A percentile compares a stretch with the other conserved stretches of the same genome.
These are phyloP conservation scores for Colletotrichum cordylinicola DNA, from an alignment of 2,329 filamentous ascomycete genomes.

Conservation along the genomic window DNA sequence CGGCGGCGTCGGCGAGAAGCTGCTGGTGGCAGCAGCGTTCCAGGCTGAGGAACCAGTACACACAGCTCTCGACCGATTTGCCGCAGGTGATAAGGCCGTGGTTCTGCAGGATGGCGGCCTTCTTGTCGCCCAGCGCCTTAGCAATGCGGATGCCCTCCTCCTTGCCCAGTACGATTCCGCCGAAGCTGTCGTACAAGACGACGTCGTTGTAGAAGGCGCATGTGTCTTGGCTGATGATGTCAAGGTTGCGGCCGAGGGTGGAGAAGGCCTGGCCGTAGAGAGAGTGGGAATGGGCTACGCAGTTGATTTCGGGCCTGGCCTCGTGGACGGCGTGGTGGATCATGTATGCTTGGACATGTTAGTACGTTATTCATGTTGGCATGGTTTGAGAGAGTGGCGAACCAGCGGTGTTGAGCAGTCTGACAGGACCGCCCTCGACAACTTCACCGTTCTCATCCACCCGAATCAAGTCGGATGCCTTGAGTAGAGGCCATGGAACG, in stretches of 20 bases:
- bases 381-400: neutral
- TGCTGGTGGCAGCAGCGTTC: constrained; percentile 55
- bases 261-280: constrained; percentile 65
- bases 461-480: constrained; percentile 70
- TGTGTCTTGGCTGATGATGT: constrained; percentile 70
- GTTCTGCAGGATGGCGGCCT: constrained; percentile 59
- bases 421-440: constrained; percentile 60
- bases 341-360: constrained; percentile 43
- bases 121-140: constrained; percentile 49
- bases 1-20: constrained; percentile 63
- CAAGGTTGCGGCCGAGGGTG: constrained; percentile 63
- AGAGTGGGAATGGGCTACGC: constrained; percentile 60
- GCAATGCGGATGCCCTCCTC: constrained; percentile 58
- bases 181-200: constrained; percentile 51
- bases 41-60: constrained; percentile 60
- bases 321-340: constrained; percentile 56
- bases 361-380: neutral
- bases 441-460: constrained; percentile 67
- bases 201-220: constrained; percentile 63
- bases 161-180: constrained; percentile 56
- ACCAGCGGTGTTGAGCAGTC: constrained; percentile 18
- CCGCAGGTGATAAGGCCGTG: constrained; percentile 61
- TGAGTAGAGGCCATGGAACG: constrained; percentile 66
- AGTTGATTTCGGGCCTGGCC: constrained; percentile 58
- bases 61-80: constrained; percentile 52